Base-by-base conservation (phyloP, 2,329 filamentous ascomycete genomes). In the Biscogniauxia marginata region DNA sequence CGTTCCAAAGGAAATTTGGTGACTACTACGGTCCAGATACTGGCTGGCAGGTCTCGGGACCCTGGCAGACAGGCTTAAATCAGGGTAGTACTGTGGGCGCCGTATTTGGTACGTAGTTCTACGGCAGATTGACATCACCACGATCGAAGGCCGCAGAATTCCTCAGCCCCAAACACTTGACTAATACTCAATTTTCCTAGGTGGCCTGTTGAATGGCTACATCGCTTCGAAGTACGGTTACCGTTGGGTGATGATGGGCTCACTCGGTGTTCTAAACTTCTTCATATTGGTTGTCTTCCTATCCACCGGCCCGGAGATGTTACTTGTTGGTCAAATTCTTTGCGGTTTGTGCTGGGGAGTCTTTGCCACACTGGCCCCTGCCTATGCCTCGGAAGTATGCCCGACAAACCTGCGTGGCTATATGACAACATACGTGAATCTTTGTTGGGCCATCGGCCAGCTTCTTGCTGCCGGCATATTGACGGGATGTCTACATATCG, bases 371-470 rank as follows among this genome's bases (percentile, higher is more conserved):
- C 55, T 71, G 13, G 67, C 69, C 2, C 70, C 71, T 3, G 61
- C 72, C 4, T 74, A 74, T 46, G 71, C 70, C 2, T 73, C 70
- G 7, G 71, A 73, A 52, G 67, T 73, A 34, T 68, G 69, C 50
- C 71, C 70, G 13, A 67, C 66, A 1, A 66, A 66, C 8, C 62
- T 74, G 25, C 67, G 71, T 39, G 67, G 63, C n/a, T 73, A 72
- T 54, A 53, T 81, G 24, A 78, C 76, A 0, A 75, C 73, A 0
- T 79, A 76, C 54, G 74, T 76, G 19, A 79, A 79, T 56, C 66
- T 80, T 53, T 80, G 77, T 54, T 80, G 77, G 71, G 74, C 74
- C 7, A 66, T 77, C 19, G 77, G 77, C 2, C 75, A 78, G 54
- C 63, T 79, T 16, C 59, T 77, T 18, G 71, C 74, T 1, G 69